Conservation (phyloP, 2,329 filamentous ascomycete species). For the Lasiodiplodia hormozganensis region DNA sequence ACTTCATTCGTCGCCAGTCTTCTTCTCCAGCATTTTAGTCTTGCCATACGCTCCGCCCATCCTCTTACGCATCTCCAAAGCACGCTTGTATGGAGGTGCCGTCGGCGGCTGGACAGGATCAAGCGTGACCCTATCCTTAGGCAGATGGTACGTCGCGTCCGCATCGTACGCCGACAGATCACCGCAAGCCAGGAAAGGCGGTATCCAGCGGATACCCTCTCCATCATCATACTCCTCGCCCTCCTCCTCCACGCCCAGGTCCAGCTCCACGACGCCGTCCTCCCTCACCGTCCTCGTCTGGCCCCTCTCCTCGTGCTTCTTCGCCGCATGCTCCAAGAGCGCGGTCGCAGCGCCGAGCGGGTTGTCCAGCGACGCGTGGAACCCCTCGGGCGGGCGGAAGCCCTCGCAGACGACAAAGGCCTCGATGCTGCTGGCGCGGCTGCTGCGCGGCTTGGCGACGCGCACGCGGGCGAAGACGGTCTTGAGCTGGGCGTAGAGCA, state of each 20-base stretch:
- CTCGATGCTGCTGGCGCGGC: constrained; percentile 94
- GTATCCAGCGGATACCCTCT: constrained; percentile 76
- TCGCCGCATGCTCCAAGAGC: constrained; percentile 51
- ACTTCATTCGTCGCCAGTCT: neutral
- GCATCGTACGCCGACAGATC: constrained; percentile 95
- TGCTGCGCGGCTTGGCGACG: constrained; percentile 92
- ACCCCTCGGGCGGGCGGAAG: constrained; percentile 80
- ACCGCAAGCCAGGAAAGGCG: constrained; percentile 95
- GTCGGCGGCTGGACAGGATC: constrained; percentile 96
- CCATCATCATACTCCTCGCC: constrained; percentile 45
- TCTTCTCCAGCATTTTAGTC: constrained; percentile 54
- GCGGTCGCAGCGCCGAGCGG: constrained; percentile 72
- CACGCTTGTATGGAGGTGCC: constrained; percentile 91
- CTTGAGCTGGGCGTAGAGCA: constrained; percentile 92
- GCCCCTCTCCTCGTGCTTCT: constrained; percentile 38
- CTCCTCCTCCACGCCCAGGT: constrained; percentile 52
- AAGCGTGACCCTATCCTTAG: constrained; percentile 83
- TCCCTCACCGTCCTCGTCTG: constrained; percentile 43
- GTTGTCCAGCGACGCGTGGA: constrained; percentile 76
- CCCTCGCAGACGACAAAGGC: constrained; percentile 95
- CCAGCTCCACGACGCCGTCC: constrained; percentile 57
- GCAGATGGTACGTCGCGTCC: constrained; percentile 90
- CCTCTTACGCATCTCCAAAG: constrained; percentile 80
- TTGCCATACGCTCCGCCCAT: constrained; percentile 80
- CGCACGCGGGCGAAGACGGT: constrained; percentile 87